Evolutionary conservation across 306 rosid genomes (phyloP), one percentile per base, ranked within the genome.

Genomic region (Arachis hypogaea): DNA sequence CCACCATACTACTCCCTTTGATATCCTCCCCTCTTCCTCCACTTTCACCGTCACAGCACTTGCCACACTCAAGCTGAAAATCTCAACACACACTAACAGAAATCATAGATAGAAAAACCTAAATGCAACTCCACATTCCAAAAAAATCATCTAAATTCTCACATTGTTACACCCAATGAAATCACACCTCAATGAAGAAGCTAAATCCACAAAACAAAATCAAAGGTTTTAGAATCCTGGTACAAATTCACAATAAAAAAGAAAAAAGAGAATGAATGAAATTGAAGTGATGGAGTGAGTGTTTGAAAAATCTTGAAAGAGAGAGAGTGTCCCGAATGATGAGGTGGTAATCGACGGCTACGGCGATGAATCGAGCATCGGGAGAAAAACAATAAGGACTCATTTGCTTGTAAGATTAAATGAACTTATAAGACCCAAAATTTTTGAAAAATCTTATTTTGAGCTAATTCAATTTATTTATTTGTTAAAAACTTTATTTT

Each of bases 341-440:
- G 72, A 94, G 99, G 82, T 96, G 96, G 64, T 92, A 94, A 77
- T 94, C 99, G 74, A 92, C 99, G 58, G 96, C 96, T 7, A 88
- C 93, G 58, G 97, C 97, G 6, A 94, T 86, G 82, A 67, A 94
- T 68, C 95, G 96, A 66, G 97, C 84, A 63, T 91, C 88, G 75
- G 98, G 98, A 7, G 98, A 94, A 89, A 94, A 94, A 72, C 86
- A 94, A 78, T 87, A 94, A 1, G 96, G 97, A 9, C 97, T 97
- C 4, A 86, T 89, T 85, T 89, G 98, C 77, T 94, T 94, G 90
- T 89, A 94, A 69, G 86, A 69, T 42, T 94, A 97, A 10, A 95
- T 94, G 87, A 94, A 94, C 90, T 94, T 22, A 1, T 22, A 22
- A 22, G 28, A 22, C 28, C 28, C 28, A 22, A 22, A 22, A 22